Evolutionary conservation across 2,329 filamentous ascomycete genomes (phyloP).

Genomic region (Hypomyces perniciosus): DNA sequence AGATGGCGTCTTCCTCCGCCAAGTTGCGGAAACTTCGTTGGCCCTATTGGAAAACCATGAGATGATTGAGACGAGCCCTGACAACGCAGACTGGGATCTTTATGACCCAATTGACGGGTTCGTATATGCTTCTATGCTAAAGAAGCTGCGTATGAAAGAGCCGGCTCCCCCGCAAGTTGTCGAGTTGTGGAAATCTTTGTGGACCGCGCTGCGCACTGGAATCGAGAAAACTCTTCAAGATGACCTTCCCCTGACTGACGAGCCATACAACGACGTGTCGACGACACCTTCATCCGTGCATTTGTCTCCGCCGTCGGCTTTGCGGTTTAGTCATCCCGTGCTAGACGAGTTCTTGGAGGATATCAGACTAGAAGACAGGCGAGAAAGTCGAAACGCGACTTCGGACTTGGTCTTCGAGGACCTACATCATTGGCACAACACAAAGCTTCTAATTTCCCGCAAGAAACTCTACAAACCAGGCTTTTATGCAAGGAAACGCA

Average conservation of each 20-base stretch:
- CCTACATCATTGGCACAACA: slow-evolving; percentile 57
- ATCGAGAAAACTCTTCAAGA: background rate
- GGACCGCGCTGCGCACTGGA: slow-evolving; percentile 1
- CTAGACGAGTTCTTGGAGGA: slow-evolving; percentile 40
- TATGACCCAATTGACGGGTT: slow-evolving; percentile 10
- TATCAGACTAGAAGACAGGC: slow-evolving; percentile 31
- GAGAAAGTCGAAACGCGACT: slow-evolving; percentile 2
- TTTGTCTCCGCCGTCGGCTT: slow-evolving; percentile 18
- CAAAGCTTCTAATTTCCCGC: slow-evolving; percentile 39
- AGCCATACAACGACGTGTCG: background rate
- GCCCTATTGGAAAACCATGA: background rate
- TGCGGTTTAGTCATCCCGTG: slow-evolving; percentile 42
- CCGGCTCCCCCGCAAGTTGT: background rate
- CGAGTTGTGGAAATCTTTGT: slow-evolving; percentile 1
- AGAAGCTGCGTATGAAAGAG: background rate
- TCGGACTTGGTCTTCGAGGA: slow-evolving; percentile 39
- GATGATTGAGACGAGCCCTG: background rate
- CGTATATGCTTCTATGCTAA: slow-evolving; percentile 3
- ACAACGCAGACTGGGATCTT: slow-evolving; percentile 3
- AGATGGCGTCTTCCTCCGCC: background rate
- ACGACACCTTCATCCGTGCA: background rate
- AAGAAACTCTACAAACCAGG: slow-evolving; percentile 18
- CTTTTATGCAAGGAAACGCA: slow-evolving; percentile 36
- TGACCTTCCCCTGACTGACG: background rate
- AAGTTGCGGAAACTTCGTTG: slow-evolving; percentile 1